Conservation (phyloP, 805 yeast species). For the Candida suzukii region DNA sequence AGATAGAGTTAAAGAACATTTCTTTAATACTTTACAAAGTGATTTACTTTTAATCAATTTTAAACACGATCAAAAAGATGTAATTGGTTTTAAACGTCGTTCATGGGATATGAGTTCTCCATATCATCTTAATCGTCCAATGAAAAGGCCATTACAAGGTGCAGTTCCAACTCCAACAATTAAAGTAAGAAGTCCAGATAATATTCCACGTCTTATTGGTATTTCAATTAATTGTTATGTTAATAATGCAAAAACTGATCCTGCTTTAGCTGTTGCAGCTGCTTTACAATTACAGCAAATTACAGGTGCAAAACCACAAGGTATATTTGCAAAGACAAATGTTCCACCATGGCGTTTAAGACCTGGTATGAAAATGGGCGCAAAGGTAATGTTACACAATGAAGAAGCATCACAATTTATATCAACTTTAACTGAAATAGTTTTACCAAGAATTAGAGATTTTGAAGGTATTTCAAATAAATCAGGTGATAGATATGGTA, state of each 20-base stretch:
- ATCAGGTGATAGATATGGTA: slow-evolving; percentile 82
- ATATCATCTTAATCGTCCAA: slow-evolving; percentile 78
- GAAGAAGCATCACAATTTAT: slow-evolving; percentile 80
- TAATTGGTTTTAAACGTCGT: slow-evolving; percentile 65
- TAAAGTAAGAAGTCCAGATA: slow-evolving; percentile 55
- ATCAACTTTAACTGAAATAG: slow-evolving; percentile 82
- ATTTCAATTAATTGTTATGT: slow-evolving; percentile 73
- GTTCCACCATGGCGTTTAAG: slow-evolving; percentile 83
- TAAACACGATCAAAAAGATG: slow-evolving; percentile 49
- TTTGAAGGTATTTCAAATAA: slow-evolving; percentile 70
- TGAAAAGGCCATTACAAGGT: slow-evolving; percentile 69
- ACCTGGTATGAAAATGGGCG: slow-evolving; percentile 88
- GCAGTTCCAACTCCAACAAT: slow-evolving; percentile 69
- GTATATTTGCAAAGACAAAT: slow-evolving; percentile 68
- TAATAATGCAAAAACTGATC: slow-evolving; percentile 60
- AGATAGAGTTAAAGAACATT: slow-evolving; percentile 76
- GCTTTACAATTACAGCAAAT: slow-evolving; percentile 81
- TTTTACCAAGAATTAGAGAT: slow-evolving; percentile 86
- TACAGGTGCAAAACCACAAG: slow-evolving; percentile 80
- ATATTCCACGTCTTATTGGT: slow-evolving; percentile 66
- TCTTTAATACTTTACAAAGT: slow-evolving; percentile 61
- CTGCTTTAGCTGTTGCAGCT: slow-evolving; percentile 70
- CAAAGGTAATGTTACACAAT: slow-evolving; percentile 71
- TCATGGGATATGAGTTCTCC: slow-evolving; percentile 86
- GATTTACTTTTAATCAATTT: slow-evolving; percentile 77